Percentiles rank a stretch among this genome's conserved stretches.
Conservation (phyloP, 495 filamentous ascomycete species). For the Daldinia decipiens region DNA sequence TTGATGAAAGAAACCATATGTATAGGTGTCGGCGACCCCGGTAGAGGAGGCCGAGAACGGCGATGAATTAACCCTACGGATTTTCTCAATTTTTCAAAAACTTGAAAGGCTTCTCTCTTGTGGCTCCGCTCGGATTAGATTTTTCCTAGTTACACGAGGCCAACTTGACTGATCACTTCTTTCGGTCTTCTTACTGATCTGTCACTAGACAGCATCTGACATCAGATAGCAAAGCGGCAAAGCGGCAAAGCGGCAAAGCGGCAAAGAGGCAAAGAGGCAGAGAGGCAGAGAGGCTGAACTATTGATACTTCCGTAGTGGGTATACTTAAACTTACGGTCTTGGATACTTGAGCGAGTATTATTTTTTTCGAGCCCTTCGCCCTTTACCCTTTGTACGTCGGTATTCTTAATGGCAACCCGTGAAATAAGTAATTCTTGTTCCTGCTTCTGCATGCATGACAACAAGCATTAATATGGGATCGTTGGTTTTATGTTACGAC, state of each 20-base stretch:
- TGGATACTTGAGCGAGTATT: neutral
- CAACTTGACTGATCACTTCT: constrained; percentile 2
- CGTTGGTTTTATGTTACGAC: constrained; percentile 10
- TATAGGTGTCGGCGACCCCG: constrained; percentile 38
- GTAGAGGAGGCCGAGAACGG: constrained; percentile 40
- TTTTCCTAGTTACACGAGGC: constrained; percentile 39
- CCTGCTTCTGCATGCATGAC: constrained; percentile 18
- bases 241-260: no score
- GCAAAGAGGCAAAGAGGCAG: no score
- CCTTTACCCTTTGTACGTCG: neutral
- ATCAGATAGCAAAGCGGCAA: constrained; percentile 13
- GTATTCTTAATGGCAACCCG: neutral
- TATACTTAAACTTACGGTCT: neutral
- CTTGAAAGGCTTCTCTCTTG: constrained; percentile 2
- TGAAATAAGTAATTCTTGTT: constrained; percentile 11
- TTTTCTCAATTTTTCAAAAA: constrained; percentile 12
- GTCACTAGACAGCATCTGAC: constrained; percentile 11
- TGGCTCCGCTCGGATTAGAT: constrained; percentile 24
- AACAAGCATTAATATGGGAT: constrained; percentile 19
- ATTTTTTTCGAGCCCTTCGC: neutral
- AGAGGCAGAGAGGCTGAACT: constrained; percentile 6
- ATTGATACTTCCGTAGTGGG: neutral
- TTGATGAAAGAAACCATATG: constrained; percentile 1
- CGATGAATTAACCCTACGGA: constrained; percentile 26
- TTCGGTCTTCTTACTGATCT: constrained; percentile 12